These are phyloP conservation scores for Nemophila menziesii DNA, from an alignment of 257 asterid species.

Conservation along the genomic window DNA sequence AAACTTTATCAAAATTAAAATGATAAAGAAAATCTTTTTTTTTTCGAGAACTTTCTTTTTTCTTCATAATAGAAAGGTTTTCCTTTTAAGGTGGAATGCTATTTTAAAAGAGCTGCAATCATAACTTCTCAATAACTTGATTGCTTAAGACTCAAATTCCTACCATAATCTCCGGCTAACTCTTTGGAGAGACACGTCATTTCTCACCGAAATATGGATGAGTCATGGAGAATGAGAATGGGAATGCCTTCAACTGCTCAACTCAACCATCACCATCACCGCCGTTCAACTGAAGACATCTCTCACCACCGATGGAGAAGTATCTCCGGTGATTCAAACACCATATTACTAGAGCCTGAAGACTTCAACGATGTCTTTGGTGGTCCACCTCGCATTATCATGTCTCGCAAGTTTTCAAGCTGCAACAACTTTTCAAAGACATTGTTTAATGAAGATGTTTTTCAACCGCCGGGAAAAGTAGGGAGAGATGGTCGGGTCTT, in stretches of 20 bases:
- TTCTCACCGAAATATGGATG: neutral
- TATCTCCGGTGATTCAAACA: constrained; percentile 18
- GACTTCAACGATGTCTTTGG: constrained; percentile 78
- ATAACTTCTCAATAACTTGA: neutral
- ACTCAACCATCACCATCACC: constrained; percentile 19
- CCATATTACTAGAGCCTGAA: constrained; percentile 22
- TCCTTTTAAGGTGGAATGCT: neutral
- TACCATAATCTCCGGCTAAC: neutral
- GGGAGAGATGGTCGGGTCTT: constrained; percentile 34
- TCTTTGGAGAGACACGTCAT: neutral
- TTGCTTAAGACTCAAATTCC: neutral
- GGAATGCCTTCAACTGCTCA: constrained; percentile 36
- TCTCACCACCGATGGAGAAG: constrained; percentile 18
- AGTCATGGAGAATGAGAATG: constrained; percentile 24
- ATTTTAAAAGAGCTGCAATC: neutral
- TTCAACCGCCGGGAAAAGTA: constrained; percentile 15
- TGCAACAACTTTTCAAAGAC: constrained; percentile 15
- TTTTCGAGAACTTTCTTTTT: no score
- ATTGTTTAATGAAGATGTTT: constrained; percentile 44
- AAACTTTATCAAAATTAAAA: no score
- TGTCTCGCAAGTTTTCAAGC: constrained; percentile 33
- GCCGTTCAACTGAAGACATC: constrained; percentile 30
- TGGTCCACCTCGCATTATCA: constrained; percentile 62
- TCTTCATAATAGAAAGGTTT: neutral
- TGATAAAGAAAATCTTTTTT: no score